Conservation (phyloP, 257 asterid genomes). For the Ophiorrhiza pumila region DNA sequence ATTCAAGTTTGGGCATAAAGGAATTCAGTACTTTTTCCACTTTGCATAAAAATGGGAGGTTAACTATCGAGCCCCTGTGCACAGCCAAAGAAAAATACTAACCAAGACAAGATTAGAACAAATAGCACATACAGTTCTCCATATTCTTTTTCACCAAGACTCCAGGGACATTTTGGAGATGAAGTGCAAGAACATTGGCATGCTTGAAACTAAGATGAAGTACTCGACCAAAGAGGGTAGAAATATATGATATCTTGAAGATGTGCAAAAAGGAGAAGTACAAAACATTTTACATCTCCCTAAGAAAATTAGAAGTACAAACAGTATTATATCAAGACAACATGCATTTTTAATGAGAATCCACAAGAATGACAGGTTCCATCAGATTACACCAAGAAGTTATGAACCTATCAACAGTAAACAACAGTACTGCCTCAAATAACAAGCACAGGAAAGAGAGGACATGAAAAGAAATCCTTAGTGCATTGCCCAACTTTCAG, state of each 20-base stretch:
- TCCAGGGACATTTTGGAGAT: too few relatives aligned
- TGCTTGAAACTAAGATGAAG: neutral
- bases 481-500: neutral
- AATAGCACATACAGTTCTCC: neutral
- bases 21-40: neutral
- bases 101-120: neutral
- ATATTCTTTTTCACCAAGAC: neutral
- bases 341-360: neutral
- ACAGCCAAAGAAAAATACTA: too few relatives aligned
- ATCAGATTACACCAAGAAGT: neutral
- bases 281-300: too few relatives aligned
- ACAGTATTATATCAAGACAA: neutral
- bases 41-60: neutral
- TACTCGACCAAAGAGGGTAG: neutral
- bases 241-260: neutral
- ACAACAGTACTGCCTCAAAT: neutral
- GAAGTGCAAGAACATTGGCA: neutral
- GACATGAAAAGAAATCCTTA: neutral
- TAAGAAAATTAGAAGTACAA: neutral
- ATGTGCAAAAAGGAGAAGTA: neutral
- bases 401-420: neutral
- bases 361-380: neutral
- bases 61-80: neutral
- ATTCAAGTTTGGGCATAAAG: neutral
- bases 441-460: neutral